These are phyloP conservation scores for Epichloe gansuensis DNA, from an alignment of 2,329 filamentous ascomycete genomes.

Conservation along the genomic window DNA sequence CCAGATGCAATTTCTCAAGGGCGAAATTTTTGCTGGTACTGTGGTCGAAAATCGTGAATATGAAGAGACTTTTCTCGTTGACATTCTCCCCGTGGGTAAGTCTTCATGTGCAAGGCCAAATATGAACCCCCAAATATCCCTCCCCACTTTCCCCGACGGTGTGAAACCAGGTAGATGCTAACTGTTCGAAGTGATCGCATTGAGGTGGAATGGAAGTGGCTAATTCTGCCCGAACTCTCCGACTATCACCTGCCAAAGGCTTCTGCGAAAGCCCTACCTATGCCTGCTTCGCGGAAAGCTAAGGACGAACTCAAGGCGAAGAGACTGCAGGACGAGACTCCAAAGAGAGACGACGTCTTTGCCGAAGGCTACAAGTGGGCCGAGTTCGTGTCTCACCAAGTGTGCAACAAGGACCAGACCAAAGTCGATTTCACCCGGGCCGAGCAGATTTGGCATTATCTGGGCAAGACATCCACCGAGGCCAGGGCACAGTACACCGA, in stretches of 20 bases:
- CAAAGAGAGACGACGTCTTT: constrained; percentile 54
- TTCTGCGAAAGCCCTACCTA: constrained; percentile 57
- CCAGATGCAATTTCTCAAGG: constrained; percentile 72
- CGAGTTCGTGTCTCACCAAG: constrained; percentile 60
- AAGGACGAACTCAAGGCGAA: constrained; percentile 58
- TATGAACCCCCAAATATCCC: too few relatives aligned
- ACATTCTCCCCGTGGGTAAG: constrained; percentile 73
- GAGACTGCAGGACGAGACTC: constrained; percentile 47
- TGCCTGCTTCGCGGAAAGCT: constrained; percentile 51
- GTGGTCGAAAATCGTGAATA: constrained; percentile 70
- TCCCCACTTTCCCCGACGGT: too few relatives aligned
- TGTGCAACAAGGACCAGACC: constrained; percentile 46
- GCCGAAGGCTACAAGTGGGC: constrained; percentile 60
- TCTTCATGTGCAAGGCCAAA: constrained; percentile 10
- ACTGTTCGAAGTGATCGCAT: constrained; percentile 50
- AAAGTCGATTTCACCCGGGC: constrained; percentile 61
- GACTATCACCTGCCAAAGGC: constrained; percentile 65
- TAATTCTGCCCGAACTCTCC: constrained; percentile 58
- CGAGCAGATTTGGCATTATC: constrained; percentile 77
- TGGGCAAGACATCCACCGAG: constrained; percentile 78
- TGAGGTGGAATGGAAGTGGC: constrained; percentile 77
- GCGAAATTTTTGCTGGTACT: constrained; percentile 82
- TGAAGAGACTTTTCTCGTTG: constrained; percentile 66
- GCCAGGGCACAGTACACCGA: constrained; percentile 85
- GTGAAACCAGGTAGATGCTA: constrained; percentile 18